A percentile compares a stretch with the other conserved stretches of the same genome.
phyloP scores from a whole-genome alignment of 2,329 filamentous ascomycete genomes.

The Neofusicoccum sp. region DNA sequence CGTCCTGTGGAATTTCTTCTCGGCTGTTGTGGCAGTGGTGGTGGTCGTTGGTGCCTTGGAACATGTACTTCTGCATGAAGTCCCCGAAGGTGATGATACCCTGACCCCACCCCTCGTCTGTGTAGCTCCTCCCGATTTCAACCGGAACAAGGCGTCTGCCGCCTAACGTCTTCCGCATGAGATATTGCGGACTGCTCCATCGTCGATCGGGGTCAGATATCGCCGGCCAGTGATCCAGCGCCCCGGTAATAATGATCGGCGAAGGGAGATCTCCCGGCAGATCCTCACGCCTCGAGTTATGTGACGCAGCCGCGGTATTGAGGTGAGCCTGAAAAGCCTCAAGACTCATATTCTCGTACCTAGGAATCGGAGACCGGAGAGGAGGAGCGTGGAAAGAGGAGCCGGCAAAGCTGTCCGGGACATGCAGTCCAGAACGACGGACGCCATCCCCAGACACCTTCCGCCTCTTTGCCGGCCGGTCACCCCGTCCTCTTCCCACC shows the following conservation, averaged over 20 bases:
- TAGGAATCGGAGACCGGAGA: conserved; percentile 7
- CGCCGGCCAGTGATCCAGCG: conserved; percentile 76
- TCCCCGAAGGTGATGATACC: conserved; percentile 72
- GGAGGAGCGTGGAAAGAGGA: conserved; percentile 30
- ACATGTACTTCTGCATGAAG: conserved; percentile 68
- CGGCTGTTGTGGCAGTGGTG: neutral
- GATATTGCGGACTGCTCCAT: conserved; percentile 76
- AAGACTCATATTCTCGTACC: conserved; percentile 26
- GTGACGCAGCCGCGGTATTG: conserved; percentile 1
- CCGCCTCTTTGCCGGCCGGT: neutral
- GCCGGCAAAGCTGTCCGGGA: conserved; percentile 30
- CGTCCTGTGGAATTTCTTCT: neutral
- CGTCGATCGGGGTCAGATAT: conserved; percentile 55
- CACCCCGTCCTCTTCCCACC: neutral
- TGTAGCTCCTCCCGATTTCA: conserved; percentile 85
- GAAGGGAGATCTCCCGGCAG: conserved; percentile 33
- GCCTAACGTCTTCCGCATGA: conserved; percentile 71
- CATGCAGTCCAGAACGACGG: conserved; percentile 31
- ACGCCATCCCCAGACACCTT: neutral
- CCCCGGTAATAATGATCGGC: conserved; percentile 69
- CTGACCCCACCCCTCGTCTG: conserved; percentile 83
- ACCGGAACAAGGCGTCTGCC: conserved; percentile 83
- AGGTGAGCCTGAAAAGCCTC: conserved; percentile 34
- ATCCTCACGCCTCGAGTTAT: neutral
- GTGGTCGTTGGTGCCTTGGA: conserved; percentile 25